Evolutionary conservation across 208 protist genomes (phyloP).

Genomic region (Phytomonas sp.): DNA sequence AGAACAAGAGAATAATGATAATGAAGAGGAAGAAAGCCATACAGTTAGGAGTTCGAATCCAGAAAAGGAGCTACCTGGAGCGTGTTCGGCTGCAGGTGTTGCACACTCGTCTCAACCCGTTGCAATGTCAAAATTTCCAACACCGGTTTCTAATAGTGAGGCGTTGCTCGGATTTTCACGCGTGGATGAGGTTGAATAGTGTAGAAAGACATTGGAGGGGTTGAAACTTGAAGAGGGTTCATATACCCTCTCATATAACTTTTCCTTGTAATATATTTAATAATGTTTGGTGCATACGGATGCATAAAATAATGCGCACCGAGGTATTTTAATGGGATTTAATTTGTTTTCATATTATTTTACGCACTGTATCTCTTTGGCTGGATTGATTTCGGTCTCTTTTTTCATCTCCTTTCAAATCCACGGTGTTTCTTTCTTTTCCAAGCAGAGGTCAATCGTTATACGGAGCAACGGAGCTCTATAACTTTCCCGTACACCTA

Average conservation of each 20-base stretch:
- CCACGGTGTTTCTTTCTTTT: background rate
- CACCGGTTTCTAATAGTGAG: background rate
- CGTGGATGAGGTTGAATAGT: background rate
- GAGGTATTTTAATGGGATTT: background rate
- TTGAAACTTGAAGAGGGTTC: background rate
- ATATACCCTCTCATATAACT: background rate
- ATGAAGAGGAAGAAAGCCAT: background rate
- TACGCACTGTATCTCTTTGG: background rate
- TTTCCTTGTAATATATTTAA: background rate
- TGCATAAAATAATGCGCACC: background rate
- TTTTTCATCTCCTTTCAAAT: background rate
- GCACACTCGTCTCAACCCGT: background rate
- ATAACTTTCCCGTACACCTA: background rate
- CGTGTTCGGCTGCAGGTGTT: background rate
- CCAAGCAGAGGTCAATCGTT: background rate
- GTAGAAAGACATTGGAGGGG: background rate
- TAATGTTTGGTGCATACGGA: background rate
- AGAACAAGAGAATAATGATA: constrained; percentile 3
- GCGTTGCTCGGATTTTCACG: background rate
- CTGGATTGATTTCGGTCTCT: background rate
- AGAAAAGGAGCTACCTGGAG: background rate
- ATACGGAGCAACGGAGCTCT: background rate
- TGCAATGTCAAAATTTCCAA: background rate
- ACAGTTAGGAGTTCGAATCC: background rate
- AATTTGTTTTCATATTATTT: background rate